Conservation (phyloP, 2,329 filamentous ascomycete genomes). For the Diplocarpon mali region DNA sequence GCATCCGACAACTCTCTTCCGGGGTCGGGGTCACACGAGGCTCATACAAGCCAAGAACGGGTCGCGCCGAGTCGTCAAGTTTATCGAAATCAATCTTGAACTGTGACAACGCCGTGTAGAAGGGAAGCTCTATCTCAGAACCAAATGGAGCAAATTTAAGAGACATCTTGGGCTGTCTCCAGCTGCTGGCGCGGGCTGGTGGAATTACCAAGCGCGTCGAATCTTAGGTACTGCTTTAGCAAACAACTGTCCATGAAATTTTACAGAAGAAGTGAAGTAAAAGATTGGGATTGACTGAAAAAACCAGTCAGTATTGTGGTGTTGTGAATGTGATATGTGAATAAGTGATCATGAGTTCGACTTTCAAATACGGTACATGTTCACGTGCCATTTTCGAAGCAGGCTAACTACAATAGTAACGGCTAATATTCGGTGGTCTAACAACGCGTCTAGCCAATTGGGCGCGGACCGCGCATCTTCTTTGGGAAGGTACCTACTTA, state of each 20-base stretch:
- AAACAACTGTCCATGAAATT: too few relatives aligned
- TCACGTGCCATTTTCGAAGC: too few relatives aligned
- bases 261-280: too few relatives aligned
- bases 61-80: slow-evolving; percentile 84
- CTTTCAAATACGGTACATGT: background rate
- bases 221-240: too few relatives aligned
- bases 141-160: slow-evolving; percentile 81
- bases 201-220: too few relatives aligned
- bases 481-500: too few relatives aligned
- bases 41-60: slow-evolving; percentile 81
- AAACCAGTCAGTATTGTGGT: too few relatives aligned
- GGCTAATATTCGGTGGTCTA: background rate
- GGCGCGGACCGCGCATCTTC: too few relatives aligned
- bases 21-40: slow-evolving; percentile 60
- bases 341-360: background rate
- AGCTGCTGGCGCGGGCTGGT: background rate
- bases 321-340: background rate
- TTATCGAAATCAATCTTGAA: slow-evolving; percentile 96
- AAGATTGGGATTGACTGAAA: too few relatives aligned
- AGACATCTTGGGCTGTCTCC: slow-evolving; percentile 18
- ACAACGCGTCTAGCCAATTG: too few relatives aligned
- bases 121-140: slow-evolving; percentile 89
- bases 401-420: background rate
- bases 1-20: slow-evolving; percentile 74
- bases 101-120: slow-evolving; percentile 85